Conservation (phyloP, 768 basidiomycete genomes). For the Strobilomyces dryophilus region DNA sequence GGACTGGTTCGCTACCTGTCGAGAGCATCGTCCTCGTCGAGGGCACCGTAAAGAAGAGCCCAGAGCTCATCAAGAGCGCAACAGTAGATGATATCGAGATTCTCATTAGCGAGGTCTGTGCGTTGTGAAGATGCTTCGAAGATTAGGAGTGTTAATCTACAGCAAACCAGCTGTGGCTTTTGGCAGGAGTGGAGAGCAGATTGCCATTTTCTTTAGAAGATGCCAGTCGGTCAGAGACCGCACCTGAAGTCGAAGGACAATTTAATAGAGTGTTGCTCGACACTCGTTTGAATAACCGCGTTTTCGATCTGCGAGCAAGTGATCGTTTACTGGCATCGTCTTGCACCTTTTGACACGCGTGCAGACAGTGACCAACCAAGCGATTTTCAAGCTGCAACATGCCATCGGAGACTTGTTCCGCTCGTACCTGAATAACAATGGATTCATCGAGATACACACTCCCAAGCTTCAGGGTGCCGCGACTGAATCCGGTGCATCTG, state of each 20-base stretch:
- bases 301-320: conserved; percentile 88
- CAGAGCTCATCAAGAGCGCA: conserved; percentile 87
- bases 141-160: not conserved
- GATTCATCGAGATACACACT: conserved; percentile 94
- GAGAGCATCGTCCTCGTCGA: conserved; percentile 93
- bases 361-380: conserved; percentile 93
- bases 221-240: conserved; percentile 78
- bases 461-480: conserved; percentile 97
- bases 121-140: not conserved
- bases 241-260: conserved; percentile 57
- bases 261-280: conserved; percentile 84
- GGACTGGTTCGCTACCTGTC: conserved; percentile 68
- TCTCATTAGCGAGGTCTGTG: conserved; percentile 69
- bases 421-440: conserved; percentile 63
- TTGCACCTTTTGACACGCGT: conserved; percentile 8
- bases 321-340: not conserved
- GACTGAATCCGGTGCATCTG: conserved; percentile 93
- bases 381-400: conserved; percentile 88
- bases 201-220: conserved; percentile 94
- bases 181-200: conserved; percentile 72
- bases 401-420: conserved; percentile 90
- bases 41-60: conserved; percentile 73
- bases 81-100: conserved; percentile 86
- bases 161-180: conserved; percentile 62
- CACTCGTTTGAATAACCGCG: conserved; percentile 90